Evolutionary conservation across 169 alveolate genomes (phyloP).

Genomic region (Plasmodium cynomolgi): DNA sequence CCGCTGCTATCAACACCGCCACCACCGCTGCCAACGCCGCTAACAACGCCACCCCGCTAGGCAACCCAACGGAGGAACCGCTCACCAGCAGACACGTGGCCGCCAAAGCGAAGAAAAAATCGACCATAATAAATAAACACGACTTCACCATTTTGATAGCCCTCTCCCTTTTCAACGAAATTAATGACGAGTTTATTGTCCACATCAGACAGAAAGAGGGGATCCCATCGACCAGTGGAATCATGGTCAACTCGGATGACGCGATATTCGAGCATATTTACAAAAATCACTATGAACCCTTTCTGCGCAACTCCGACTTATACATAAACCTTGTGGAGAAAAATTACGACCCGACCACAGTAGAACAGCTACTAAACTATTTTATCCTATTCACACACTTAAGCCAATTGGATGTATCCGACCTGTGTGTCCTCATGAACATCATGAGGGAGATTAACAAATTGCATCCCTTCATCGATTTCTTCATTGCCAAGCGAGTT

Average conservation of each 20-base stretch:
- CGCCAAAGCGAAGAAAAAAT: slow-evolving; percentile 28
- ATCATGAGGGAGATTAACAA: slow-evolving; percentile 29
- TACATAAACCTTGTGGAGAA: slow-evolving; percentile 10
- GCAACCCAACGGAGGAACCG: neutral
- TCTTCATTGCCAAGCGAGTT: slow-evolving; percentile 56
- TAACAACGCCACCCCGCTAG: neutral
- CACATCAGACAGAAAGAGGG: slow-evolving; percentile 49
- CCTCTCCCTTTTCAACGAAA: slow-evolving; percentile 47
- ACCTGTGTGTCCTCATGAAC: slow-evolving; percentile 24
- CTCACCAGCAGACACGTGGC: neutral
- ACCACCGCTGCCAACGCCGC: too few relatives aligned
- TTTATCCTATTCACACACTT: slow-evolving; percentile 59
- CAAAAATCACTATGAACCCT: slow-evolving; percentile 10
- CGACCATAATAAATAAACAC: slow-evolving; percentile 11
- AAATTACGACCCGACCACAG: slow-evolving; percentile 36
- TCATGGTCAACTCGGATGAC: neutral
- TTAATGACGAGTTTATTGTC: slow-evolving; percentile 42
- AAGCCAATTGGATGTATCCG: slow-evolving; percentile 29
- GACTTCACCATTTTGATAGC: slow-evolving; percentile 47
- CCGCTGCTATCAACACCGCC: too few relatives aligned
- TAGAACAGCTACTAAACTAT: slow-evolving; percentile 52
- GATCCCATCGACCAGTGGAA: neutral
- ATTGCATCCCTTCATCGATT: slow-evolving; percentile 44
- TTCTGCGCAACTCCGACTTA: slow-evolving; percentile 29
- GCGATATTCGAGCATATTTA: slow-evolving; percentile 37